Base-by-base conservation (phyloP, 768 basidiomycete genomes). In the Dentipellis sp. region DNA sequence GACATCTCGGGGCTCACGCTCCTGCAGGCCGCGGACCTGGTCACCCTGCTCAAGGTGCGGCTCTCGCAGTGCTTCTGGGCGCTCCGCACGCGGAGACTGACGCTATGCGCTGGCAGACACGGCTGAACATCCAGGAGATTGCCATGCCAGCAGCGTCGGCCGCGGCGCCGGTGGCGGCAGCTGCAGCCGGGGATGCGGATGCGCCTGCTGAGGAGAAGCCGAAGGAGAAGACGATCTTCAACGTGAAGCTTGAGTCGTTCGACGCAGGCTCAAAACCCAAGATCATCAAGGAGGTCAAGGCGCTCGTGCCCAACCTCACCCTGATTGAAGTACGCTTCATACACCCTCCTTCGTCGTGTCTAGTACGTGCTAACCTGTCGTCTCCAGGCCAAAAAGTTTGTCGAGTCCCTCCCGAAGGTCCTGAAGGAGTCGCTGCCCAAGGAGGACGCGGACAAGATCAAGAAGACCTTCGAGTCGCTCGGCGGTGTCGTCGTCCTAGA, bases 221-320 rank as follows among this genome's bases (percentile, higher is more conserved):
- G 50, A 97, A 97, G 75, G 97, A 97, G 76, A 98, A 98, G 84
- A 97, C 94, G 16, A 79, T 94, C 36, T 99, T 99, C 75, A 94
- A 86, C 64, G 88, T 97, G 67, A 93, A 84, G 71, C 80, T 99
- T 42, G 92, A 95, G 68, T 92, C 92, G 49, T 97, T 98, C 66
- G 94, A 97, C 59, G 83, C 93, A 2, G 77, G 81, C 10, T 78
- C 90, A 53, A 99, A 99, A 72, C 89, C 97, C 29, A 99, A 99
- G 76, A 83, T 97, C 65, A 99, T 99, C 67, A 83, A 90, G 64
- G 97, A 98, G 73, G 91, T 99, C 64, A 99, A 99, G 79, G 90
- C 90, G 6, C 68, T 98, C 60, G 86, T 95, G 58, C 93, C 97
- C 22, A 94, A 90, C 72, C 85, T 99, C 69, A 98, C 93, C 53